Evolutionary conservation across 192 early-diverging fungal species (phyloP).

Genomic region (Linderina pennispora): DNA sequence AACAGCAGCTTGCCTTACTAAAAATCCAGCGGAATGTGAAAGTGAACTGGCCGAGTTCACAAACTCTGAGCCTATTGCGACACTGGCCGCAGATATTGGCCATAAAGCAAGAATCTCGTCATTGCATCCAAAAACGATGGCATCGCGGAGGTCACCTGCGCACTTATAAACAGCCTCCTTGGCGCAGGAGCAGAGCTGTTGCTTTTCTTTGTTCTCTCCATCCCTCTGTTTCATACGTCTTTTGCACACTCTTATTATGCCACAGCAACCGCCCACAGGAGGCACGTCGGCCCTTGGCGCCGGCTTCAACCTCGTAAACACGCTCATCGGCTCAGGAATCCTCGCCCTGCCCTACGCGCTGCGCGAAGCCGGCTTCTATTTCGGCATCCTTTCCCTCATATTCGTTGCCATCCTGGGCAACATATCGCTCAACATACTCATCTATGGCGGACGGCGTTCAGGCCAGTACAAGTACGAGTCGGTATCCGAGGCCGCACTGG

Average conservation of each 20-base stretch:
- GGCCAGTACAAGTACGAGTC: conserved; percentile 51
- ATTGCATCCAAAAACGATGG: too few species aligned
- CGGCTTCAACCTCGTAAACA: conserved; percentile 62
- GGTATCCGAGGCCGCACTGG: conserved; percentile 47
- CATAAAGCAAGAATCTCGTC: too few species aligned
- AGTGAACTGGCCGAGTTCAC: too few species aligned
- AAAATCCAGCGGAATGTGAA: too few species aligned
- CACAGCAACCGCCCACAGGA: conserved; percentile 3
- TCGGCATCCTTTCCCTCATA: conserved; percentile 46
- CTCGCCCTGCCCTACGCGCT: conserved; percentile 63
- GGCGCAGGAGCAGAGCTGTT: too few species aligned
- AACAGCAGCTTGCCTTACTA: too few species aligned
- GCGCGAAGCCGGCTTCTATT: conserved; percentile 53
- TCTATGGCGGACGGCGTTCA: conserved; percentile 46
- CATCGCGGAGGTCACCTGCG: too few species aligned
- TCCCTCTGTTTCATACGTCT: neutral
- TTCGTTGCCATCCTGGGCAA: conserved; percentile 46
- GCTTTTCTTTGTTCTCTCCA: conserved; percentile 1
- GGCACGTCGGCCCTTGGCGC: conserved; percentile 26
- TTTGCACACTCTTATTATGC: conserved; percentile 1
- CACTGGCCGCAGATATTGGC: too few species aligned
- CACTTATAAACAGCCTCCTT: too few species aligned
- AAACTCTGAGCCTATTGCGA: too few species aligned
- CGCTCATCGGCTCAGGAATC: conserved; percentile 62
- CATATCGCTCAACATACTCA: conserved; percentile 49